Evolutionary conservation across 1,139 yeast species (phyloP).

Genomic region (Magnusiomyces suaveolens): DNA sequence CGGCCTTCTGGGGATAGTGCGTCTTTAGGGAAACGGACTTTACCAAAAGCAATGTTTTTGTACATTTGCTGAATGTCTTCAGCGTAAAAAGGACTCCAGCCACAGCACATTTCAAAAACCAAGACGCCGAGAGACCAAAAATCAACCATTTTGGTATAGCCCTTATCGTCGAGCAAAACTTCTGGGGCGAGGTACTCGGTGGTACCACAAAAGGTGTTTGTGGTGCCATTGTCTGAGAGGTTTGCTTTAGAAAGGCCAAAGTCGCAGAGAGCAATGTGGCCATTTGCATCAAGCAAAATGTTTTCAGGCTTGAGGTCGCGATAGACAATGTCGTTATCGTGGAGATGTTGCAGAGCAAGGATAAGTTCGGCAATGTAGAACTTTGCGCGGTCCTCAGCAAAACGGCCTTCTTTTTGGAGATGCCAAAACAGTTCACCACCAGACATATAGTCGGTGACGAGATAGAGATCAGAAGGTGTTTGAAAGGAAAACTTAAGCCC

Average conservation of each 20-base stretch:
- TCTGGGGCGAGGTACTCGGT: constrained; percentile 97
- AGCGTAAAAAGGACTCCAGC: constrained; percentile 98
- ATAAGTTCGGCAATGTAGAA: constrained; percentile 94
- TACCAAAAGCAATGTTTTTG: constrained; percentile 95
- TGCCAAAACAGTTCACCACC: constrained; percentile 99
- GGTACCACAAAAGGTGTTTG: constrained; percentile 97
- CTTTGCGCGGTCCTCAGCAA: constrained; percentile 84
- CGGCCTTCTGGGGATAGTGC: constrained; percentile 87
- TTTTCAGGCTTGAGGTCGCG: constrained; percentile 93
- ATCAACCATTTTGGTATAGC: constrained; percentile 90
- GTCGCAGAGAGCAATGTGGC: constrained; percentile 93
- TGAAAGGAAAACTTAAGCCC: constrained; percentile 93
- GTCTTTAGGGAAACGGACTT: constrained; percentile 93
- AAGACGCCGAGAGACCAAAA: constrained; percentile 97
- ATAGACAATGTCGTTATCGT: constrained; percentile 85
- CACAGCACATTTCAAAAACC: constrained; percentile 94
- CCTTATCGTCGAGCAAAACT: constrained; percentile 81
- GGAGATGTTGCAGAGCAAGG: constrained; percentile 82
- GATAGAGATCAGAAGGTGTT: constrained; percentile 80
- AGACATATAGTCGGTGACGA: constrained; percentile 95
- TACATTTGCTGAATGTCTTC: constrained; percentile 98
- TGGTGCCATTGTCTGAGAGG: constrained; percentile 75
- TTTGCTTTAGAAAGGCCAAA: constrained; percentile 94
- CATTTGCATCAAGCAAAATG: too few species aligned
- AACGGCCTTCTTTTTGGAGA: constrained; percentile 89